Conservation (phyloP, 2,329 filamentous ascomycete species). For the Talaromyces verruculosus region DNA sequence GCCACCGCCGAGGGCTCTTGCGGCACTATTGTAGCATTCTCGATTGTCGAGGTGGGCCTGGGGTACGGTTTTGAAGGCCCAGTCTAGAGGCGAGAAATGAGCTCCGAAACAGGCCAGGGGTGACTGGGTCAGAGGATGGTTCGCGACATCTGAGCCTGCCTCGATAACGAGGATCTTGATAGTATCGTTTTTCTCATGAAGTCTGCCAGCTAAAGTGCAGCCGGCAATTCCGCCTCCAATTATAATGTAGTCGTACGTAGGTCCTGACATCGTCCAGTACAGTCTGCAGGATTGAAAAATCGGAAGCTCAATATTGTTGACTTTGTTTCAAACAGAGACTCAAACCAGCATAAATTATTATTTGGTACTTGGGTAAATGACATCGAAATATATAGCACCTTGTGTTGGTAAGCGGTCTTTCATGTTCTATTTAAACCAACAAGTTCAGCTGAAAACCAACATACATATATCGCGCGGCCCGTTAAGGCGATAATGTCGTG, state of each 20-base stretch:
- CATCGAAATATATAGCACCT: neutral
- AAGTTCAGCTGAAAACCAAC: neutral
- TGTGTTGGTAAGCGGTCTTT: neutral
- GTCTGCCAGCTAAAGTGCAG: neutral
- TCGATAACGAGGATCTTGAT: conserved; percentile 12
- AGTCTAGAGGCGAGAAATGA: neutral
- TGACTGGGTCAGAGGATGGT: neutral
- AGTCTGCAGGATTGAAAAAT: neutral
- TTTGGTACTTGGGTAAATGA: neutral
- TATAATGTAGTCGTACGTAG: conserved; percentile 11
- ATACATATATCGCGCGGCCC: neutral
- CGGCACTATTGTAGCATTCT: conserved; percentile 21
- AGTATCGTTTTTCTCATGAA: neutral
- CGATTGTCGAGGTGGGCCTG: conserved; percentile 5
- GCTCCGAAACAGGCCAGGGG: neutral
- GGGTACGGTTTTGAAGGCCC: neutral
- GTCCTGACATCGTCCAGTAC: neutral
- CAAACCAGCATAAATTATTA: neutral
- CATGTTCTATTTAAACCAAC: neutral
- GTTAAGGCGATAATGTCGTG: neutral
- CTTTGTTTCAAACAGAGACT: neutral
- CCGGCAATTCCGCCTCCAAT: conserved; percentile 4
- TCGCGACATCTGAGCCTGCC: conserved; percentile 4
- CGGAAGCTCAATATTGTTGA: neutral
- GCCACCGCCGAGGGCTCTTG: conserved; percentile 45